Conservation (phyloP, 176 grass and related monocot genomes). For the Oryza rufipogon region DNA sequence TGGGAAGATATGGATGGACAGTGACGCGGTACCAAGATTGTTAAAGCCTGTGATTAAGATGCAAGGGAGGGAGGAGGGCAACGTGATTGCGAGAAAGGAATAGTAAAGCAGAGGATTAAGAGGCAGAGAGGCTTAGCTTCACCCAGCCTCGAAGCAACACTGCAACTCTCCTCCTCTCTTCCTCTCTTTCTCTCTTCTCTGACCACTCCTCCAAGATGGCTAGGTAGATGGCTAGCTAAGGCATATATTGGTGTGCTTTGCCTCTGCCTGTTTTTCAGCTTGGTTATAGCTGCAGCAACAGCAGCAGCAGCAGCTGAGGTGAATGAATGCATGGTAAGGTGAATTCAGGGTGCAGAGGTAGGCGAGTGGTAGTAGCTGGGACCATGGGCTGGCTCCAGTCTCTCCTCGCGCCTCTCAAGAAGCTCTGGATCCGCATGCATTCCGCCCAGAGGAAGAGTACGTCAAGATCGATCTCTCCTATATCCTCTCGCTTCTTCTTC, state of each 20-base stretch:
- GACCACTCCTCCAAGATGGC: constrained; percentile 12
- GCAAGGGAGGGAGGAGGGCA: constrained; percentile 27
- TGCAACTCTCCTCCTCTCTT: neutral
- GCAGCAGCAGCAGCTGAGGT: neutral
- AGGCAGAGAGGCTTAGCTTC: constrained; percentile 57
- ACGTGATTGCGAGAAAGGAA: constrained; percentile 41
- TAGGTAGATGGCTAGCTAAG: constrained; percentile 7
- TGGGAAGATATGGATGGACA: constrained; percentile 62
- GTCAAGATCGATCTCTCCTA: neutral
- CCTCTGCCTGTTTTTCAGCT: neutral
- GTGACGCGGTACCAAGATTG: constrained; percentile 71
- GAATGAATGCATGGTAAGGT: neutral
- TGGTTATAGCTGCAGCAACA: constrained; percentile 5
- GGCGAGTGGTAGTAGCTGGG: neutral
- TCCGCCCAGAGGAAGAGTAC: constrained; percentile 79
- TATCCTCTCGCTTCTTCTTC: neutral
- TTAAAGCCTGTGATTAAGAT: constrained; percentile 61
- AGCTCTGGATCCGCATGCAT: constrained; percentile 89
- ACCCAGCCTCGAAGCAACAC: constrained; percentile 58
- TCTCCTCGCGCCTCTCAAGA: constrained; percentile 81
- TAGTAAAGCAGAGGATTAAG: constrained; percentile 35
- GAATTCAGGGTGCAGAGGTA: neutral
- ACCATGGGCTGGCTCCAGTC: constrained; percentile 79
- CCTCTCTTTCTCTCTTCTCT: neutral
- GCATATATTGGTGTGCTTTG: neutral